phyloP scores from a whole-genome alignment of 176 grass and related monocot genomes.

The Areca catechu region DNA sequence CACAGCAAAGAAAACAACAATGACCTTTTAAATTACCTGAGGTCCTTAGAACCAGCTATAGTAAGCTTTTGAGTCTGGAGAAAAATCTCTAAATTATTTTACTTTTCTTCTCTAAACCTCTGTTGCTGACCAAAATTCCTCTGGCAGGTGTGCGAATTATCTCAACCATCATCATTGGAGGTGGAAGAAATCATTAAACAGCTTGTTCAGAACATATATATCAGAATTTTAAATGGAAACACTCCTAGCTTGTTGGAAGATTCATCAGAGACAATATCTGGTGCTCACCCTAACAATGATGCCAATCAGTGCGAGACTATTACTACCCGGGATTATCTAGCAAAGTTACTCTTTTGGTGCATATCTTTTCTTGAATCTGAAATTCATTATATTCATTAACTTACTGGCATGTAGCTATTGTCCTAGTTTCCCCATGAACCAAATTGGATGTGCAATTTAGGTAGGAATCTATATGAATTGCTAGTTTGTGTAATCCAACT shows the following conservation, averaged over 20 bases:
- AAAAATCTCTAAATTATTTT: too few species aligned
- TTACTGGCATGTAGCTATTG: not conserved
- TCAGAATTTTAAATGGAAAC: slow-evolving; percentile 15
- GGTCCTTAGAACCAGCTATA: slow-evolving; percentile 35
- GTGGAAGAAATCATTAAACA: slow-evolving; percentile 32
- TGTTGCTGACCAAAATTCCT: not conserved
- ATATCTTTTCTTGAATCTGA: slow-evolving; percentile 3
- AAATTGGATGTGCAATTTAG: too few species aligned
- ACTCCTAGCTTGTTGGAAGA: not conserved
- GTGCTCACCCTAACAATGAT: not conserved
- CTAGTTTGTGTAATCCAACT: too few species aligned
- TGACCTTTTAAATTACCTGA: slow-evolving; percentile 38
- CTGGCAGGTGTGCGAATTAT: slow-evolving; percentile 28
- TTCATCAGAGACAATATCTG: not conserved
- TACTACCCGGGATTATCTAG: slow-evolving; percentile 29
- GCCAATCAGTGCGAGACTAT: not conserved
- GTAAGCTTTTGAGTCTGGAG: slow-evolving; percentile 5
- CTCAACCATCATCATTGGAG: slow-evolving; percentile 33
- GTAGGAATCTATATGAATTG: too few species aligned
- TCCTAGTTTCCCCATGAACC: too few species aligned
- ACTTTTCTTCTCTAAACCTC: too few species aligned
- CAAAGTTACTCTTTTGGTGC: slow-evolving; percentile 32
- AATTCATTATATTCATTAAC: not conserved
- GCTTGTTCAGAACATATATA: slow-evolving; percentile 26
- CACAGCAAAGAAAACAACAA: slow-evolving; percentile 25